Evolutionary conservation across 2,329 filamentous ascomycete species (phyloP), one percentile per base, ranked within the genome.

Genomic region (Mycosphaerella sp.): DNA sequence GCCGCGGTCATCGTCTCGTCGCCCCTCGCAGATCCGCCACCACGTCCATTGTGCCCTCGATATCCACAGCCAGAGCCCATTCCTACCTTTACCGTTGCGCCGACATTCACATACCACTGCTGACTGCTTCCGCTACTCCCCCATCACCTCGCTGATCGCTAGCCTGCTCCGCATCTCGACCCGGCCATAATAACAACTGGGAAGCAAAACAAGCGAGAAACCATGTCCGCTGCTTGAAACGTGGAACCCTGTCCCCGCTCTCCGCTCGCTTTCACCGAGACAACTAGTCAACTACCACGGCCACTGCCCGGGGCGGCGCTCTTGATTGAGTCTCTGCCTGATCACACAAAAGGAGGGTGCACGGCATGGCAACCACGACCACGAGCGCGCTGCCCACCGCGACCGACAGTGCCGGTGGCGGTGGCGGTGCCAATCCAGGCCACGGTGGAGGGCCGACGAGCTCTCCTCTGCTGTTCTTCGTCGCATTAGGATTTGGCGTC

Each of bases 401-500:
- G 17, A 46, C 37, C 14, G 44, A 37, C 13, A 70, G 67, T 35
- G 48, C 44, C 44, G 30, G 30, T 32, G 46, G 50, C 44, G 30
- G 30, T 32, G 46, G 50, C n/a, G 44, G 48, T 10, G 70, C 67
- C 36, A 50, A 52, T 51, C 41, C 56, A 16, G 37, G 53, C 21
- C 47, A 50, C 16, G 44, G 42, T 27, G 52, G 55, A 16, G 71
- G 72, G 30, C 79, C 79, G 32, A 85, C 82, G 40, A 87, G 79
- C 66, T 89, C 86, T 34, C 87, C 87, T 35, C 70, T 93, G 50
- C 75, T 93, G 5, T 97, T 97, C 74, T 96, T 97, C 68, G 89
- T 97, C 50, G 91, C 93, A 13, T 76, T 98, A 27, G 93, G 93
- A 4, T 97, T 98, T 64, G 93, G 93, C 62, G 93, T 98, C 16